phyloP scores from a whole-genome alignment of 176 grass and related monocot species.

The Raddia guianensis region DNA sequence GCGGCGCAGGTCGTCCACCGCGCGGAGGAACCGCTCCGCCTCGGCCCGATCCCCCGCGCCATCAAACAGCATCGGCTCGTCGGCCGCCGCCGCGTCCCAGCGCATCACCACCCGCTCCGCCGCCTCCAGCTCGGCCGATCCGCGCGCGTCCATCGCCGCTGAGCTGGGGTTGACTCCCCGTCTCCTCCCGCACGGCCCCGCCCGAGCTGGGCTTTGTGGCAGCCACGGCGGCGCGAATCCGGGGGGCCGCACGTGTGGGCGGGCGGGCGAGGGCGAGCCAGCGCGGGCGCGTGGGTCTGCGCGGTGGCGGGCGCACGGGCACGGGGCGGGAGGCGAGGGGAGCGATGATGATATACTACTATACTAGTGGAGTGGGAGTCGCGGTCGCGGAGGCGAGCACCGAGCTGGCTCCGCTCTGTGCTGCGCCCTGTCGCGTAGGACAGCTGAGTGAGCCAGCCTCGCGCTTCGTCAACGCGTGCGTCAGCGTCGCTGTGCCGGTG shows the following conservation, averaged over 20 bases:
- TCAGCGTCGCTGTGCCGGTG: neutral
- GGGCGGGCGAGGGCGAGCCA: neutral
- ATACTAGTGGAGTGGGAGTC: neutral
- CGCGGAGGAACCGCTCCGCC: constrained; percentile 67
- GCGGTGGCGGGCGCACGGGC: constrained; percentile 14
- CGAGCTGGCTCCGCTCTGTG: constrained; percentile 38
- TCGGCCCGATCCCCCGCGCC: constrained; percentile 48
- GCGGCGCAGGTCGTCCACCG: constrained; percentile 64
- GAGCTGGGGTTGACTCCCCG: constrained; percentile 43
- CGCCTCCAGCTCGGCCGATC: constrained; percentile 64
- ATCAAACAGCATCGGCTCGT: constrained; percentile 65
- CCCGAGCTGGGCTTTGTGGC: constrained; percentile 35
- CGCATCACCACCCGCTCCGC: constrained; percentile 59
- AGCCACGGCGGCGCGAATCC: constrained; percentile 60
- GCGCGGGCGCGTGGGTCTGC: constrained; percentile 39
- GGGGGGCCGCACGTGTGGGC: constrained; percentile 56
- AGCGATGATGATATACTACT: constrained; percentile 16
- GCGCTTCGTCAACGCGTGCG: neutral
- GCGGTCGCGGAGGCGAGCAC: neutral
- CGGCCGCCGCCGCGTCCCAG: constrained; percentile 46
- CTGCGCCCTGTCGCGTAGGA: constrained; percentile 9
- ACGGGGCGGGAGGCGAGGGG: constrained; percentile 32
- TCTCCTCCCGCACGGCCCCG: constrained; percentile 10
- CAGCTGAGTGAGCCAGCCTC: neutral
- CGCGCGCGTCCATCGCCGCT: constrained; percentile 36